Conservation (phyloP, 345 rosid species). For the Eucalyptus sp. region DNA sequence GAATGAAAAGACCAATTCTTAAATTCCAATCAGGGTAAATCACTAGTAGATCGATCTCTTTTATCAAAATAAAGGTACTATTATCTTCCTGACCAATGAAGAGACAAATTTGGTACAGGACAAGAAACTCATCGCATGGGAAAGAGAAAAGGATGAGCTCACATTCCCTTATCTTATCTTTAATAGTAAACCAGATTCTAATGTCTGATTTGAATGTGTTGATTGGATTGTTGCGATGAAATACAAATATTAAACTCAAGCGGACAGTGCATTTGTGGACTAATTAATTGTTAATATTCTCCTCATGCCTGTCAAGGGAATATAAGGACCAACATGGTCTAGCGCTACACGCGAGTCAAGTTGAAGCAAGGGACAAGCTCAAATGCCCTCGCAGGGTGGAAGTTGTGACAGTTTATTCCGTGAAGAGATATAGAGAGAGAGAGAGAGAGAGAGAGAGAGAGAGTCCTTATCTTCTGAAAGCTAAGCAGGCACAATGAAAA, state of each 20-base stretch:
- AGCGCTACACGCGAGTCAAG: neutral
- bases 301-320: neutral
- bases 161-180: neutral
- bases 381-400: neutral
- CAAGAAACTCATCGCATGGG: neutral
- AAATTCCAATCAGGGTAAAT: neutral
- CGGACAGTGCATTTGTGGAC: neutral
- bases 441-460: neutral
- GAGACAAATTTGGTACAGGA: neutral
- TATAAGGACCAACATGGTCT: neutral
- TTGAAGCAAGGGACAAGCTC: neutral
- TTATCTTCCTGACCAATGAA: neutral
- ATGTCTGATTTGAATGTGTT: neutral
- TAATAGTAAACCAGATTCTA: neutral
- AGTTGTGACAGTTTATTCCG: constrained; percentile 1
- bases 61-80: neutral
- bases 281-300: neutral
- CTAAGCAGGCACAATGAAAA: constrained; percentile 1
- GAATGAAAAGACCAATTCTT: neutral
- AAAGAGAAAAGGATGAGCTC: neutral
- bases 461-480: constrained; percentile 8
- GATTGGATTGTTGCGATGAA: neutral
- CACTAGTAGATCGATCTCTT: neutral
- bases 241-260: neutral
- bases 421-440: neutral